Conservation (phyloP, 1,139 yeast genomes). For the Taiozyma sp. region DNA sequence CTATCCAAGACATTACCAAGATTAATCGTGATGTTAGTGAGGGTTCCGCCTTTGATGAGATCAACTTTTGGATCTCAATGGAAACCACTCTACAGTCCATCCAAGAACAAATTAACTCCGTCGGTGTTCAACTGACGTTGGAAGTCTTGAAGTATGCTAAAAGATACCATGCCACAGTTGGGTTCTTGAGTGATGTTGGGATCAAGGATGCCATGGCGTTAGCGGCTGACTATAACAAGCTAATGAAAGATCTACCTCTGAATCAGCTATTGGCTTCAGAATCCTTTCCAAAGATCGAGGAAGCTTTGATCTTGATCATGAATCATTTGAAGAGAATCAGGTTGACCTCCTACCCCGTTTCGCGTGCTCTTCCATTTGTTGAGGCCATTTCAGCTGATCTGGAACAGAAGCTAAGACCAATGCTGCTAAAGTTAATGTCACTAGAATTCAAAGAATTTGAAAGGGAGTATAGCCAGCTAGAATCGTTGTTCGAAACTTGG, state of each 20-base stretch:
- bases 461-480: constrained; percentile 21
- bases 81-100: constrained; percentile 57
- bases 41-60: constrained; percentile 66
- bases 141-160: constrained; percentile 65
- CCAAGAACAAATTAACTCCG: constrained; percentile 52
- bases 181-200: constrained; percentile 72
- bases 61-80: constrained; percentile 75
- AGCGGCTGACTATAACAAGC: constrained; percentile 52
- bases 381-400: constrained; percentile 56
- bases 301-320: constrained; percentile 46
- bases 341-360: constrained; percentile 58
- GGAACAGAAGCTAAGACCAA: constrained; percentile 28
- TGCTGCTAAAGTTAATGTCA: constrained; percentile 33
- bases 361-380: constrained; percentile 57
- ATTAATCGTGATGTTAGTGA: constrained; percentile 44
- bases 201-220: constrained; percentile 50
- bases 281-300: constrained; percentile 40
- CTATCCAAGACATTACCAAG: constrained; percentile 54
- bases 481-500: constrained; percentile 37
- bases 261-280: constrained; percentile 52
- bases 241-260: constrained; percentile 70
- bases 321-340: constrained; percentile 61
- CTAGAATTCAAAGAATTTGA: constrained; percentile 33
- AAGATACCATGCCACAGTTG: constrained; percentile 73
- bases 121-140: constrained; percentile 55